Base-by-base conservation (phyloP, 2,329 filamentous ascomycete genomes). In the Xylariaceae sp. region DNA sequence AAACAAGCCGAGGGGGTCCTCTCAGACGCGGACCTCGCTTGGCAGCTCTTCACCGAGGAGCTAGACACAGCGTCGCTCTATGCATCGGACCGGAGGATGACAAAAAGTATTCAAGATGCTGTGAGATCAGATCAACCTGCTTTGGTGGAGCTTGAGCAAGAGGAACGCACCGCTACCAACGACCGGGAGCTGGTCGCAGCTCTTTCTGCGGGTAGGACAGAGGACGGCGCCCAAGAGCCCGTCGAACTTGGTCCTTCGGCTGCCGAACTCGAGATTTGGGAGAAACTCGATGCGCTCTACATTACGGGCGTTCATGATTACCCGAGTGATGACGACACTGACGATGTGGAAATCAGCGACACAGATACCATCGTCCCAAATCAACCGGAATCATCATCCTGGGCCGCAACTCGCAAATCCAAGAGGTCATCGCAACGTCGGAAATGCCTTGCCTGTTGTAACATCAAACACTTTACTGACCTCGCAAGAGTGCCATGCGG, bases 11-110 rank as follows among this genome's bases (percentile, higher is more conserved):
- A 27, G 22, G 55, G 53, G 17, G 22, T 31, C 0, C 10, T 45
- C 30, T 48, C 58, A 6, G 58, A 62, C 33, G 39, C 18, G 2
- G 44, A 62, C 1, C 3, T 58, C 3, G 58, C 60, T 9, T 32
- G 59, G 12, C 44, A 55, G 19, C 51, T 61, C 6, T 55, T 46
- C 27, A 22, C 51, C 3, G 46, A 59, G 18, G 58, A 62, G 17
- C 32, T 61, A 3, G 15, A 49, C 1, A 30, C 14, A 3, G 47
- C 52, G 1, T 42, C 48, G 19, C 22, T 33, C 0, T 56, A 55
- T 31, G 32, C 47, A 5, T 38, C 45, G 12, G 60, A 62, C 35
- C 38, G 43, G 18, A 22, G 49, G 33, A 60, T 61, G 57, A 51
- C 54, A 5, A 56, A 31, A 35, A 61, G 59, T 42, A 52, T 62